Base-by-base conservation (phyloP, 345 rosid genomes). In the Viola odorata region DNA sequence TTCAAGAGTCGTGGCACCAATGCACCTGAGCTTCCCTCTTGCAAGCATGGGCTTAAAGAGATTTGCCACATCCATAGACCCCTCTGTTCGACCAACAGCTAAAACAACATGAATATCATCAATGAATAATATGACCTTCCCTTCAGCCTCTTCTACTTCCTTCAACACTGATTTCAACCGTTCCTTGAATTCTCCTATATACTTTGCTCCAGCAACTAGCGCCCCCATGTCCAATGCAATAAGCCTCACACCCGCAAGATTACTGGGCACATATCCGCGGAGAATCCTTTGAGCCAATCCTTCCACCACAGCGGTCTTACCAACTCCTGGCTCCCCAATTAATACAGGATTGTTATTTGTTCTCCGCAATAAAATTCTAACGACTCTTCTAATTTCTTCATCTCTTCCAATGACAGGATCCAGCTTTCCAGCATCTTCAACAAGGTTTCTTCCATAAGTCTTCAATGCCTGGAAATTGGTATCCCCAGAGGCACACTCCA, bases 1-100 rank as follows among this genome's bases (percentile, higher is more conserved):
- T 70, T 92, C 94, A 7, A 92, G 82, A 0, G 98, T 92, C 4
- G 96, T 92, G 8, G 98, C 98, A 12, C 96, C 96, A 50, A 92
- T 89, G 56, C 98, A 92, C 37, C 96, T 76, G 12, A 92, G 88
- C 74, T 92, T 96, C 36, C 98, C 96, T 70, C 96, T 79, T 41
- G 96, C 98, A 65, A 92, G 88, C 98, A 89, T 89, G 0, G 96
- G 98, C 80, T 89, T 92, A 49, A 92, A 84, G 38, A 92, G 81
- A 59, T 92, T 92, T 1, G 98, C 98, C 7, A 96, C 98, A 78
- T 92, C 98, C 98, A 92, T 92, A 0, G 98, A 89, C 1, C 96
- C 96, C 66, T 89, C 96, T 0, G 88, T 79, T 47, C 91, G 78
- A 3, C 98, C 98, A 39, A 96, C 98, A n/a, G 96, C 96, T 4